Conservation (phyloP, 2,329 filamentous ascomycete species). For the Claviceps sp. region DNA sequence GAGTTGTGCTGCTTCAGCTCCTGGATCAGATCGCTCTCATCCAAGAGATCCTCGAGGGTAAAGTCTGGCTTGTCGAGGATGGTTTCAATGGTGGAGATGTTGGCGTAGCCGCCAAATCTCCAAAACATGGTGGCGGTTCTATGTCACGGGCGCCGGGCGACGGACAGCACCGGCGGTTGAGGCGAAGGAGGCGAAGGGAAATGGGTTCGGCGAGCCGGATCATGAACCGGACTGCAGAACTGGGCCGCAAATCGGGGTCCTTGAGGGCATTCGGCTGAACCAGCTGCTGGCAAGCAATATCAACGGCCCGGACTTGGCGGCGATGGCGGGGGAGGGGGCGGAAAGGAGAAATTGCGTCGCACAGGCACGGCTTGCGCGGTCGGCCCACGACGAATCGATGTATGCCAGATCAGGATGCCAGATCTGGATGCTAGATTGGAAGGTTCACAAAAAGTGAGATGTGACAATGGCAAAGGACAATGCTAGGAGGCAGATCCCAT, state of each 20-base stretch:
- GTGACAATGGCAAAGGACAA: not conserved
- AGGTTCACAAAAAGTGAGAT: not conserved
- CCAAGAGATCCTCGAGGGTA: constrained; percentile 86
- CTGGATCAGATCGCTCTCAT: constrained; percentile 91
- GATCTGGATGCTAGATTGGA: not conserved
- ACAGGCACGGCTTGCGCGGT: constrained; percentile 1
- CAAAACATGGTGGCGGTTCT: constrained; percentile 76
- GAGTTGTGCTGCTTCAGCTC: constrained; percentile 97
- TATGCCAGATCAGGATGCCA: not conserved
- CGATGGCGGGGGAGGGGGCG: not conserved
- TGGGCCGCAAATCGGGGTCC: constrained; percentile 1
- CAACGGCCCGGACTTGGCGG: not conserved
- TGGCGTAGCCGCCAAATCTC: constrained; percentile 98
- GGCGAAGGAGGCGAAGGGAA: constrained; percentile 7
- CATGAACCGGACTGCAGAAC: constrained; percentile 8
- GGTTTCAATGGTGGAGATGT: constrained; percentile 89
- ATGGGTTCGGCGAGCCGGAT: constrained; percentile 7
- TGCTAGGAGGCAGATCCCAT: not conserved
- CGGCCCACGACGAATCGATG: constrained; percentile 1
- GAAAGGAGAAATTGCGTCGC: constrained; percentile 4
- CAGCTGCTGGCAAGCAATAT: constrained; percentile 1
- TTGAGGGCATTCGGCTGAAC: constrained; percentile 5
- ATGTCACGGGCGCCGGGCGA: constrained; percentile 20
- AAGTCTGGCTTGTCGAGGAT: constrained; percentile 96
- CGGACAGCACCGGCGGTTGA: constrained; percentile 17